A percentile compares a stretch with the other conserved stretches of the same genome.
These are phyloP conservation scores for Schizochytrium sp. DNA, from an alignment of 108 stramenopile genomes.

Conservation along the genomic window DNA sequence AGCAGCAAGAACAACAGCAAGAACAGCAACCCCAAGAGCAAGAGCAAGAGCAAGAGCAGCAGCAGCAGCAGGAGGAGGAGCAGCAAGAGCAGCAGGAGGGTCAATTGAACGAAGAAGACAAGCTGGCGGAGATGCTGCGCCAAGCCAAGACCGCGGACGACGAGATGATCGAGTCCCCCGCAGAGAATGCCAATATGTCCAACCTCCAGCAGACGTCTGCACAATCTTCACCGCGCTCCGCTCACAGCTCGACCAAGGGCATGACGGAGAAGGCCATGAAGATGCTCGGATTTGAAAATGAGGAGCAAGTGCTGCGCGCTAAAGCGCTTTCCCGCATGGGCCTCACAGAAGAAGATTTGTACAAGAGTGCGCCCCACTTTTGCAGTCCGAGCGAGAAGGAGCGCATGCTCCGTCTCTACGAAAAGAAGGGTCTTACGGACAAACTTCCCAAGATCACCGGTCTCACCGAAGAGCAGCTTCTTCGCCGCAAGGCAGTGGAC, in stretches of 20 bases:
- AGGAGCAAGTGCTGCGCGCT: not conserved
- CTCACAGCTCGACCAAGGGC: not conserved
- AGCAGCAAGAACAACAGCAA: no score
- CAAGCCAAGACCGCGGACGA: no score
- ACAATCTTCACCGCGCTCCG: not conserved
- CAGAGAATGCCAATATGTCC: no score
- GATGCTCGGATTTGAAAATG: not conserved
- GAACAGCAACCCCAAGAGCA: not conserved
- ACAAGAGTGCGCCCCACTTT: not conserved
- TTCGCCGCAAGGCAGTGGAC: constrained; percentile 6
- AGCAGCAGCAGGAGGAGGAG: not conserved
- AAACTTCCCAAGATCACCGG: not conserved
- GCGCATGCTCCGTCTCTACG: not conserved
- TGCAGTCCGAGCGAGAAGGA: not conserved
- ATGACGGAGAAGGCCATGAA: not conserved
- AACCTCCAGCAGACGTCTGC: no score
- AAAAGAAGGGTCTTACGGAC: not conserved
- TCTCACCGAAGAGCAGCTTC: not conserved
- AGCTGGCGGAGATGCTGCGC: no score
- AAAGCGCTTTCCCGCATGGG: not conserved
- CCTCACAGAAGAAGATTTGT: not conserved
- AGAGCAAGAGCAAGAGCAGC: not conserved
- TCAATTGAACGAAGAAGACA: not conserved
- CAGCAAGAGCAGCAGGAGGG: not conserved
- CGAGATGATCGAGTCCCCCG: no score